Evolutionary conservation across 257 asterid species (phyloP), one percentile per base, ranked within the genome.

Genomic region (Galeopsis tetrahit): DNA sequence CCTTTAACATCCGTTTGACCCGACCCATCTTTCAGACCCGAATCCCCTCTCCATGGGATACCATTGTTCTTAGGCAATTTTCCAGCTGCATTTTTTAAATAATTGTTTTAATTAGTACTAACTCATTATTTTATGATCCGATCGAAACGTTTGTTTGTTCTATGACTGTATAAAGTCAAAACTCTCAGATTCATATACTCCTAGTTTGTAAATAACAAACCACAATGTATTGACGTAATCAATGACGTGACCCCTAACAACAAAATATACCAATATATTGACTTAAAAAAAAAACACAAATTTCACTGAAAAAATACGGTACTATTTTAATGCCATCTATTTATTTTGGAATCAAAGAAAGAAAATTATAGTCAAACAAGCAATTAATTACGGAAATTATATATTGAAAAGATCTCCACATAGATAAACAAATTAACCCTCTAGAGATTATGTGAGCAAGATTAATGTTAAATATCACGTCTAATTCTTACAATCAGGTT

Each of bases 1-100:
- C 88, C 93, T 78, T 86, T 86, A 1, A 88, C 70, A 3, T 90
- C 96, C 17, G 84, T 70, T 10, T 52, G 64, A 10, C 73, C 88
- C 53, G 87, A 79, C 71, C 98, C 98, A 71, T 94, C 98, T 66
- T 76, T 57, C 46, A 94, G 62, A 6, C 96, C 96, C 10, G 98
- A 93, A 76, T 89, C 72, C 13, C 96, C 85, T 75, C 97, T 83
- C 98, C 98, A 94, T 2, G 88, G 79, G 34, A 94, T 43, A 0
- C 85, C 84, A 43, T 91, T 89, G 80, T 66, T 84, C 75, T 83
- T 88, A 6, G 95, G 90, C 81, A 94, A 76, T 78, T 56, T 89
- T 36, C 97, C 97, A 14, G 98, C 98, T 94, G 85, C 84, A 79
- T 0, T 21, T 21, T 21, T 21, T 21, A 63, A 4, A 33, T 36